Conservation (phyloP, 176 grass and related monocot species). For the Dendrocalamus sinicus region DNA sequence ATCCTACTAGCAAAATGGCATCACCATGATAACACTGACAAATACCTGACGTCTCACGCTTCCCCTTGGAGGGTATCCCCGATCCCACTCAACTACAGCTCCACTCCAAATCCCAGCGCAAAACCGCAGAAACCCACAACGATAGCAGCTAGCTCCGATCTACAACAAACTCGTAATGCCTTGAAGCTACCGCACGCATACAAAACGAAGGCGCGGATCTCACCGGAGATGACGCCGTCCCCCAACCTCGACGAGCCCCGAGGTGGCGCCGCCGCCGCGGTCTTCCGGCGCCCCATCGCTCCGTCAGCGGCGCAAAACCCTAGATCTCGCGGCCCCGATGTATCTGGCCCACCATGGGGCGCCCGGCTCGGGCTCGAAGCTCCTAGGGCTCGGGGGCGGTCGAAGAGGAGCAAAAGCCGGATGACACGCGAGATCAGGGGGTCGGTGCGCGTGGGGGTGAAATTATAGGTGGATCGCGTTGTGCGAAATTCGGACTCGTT, state of each 20-base stretch:
- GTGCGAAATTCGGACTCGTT: background rate
- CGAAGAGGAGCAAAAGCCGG: background rate
- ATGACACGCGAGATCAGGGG: conserved; percentile 23
- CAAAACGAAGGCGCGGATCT: conserved; percentile 37
- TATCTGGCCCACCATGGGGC: conserved; percentile 28
- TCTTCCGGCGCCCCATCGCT: conserved; percentile 53
- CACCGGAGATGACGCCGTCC: conserved; percentile 46
- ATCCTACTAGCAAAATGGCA: background rate
- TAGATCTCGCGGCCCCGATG: conserved; percentile 47
- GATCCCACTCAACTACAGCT: background rate
- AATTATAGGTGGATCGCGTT: too few species aligned
- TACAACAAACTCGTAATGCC: background rate
- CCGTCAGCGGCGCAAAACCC: conserved; percentile 42
- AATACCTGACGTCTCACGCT: background rate
- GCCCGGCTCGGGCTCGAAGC: conserved; percentile 19
- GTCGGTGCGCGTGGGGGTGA: too few species aligned
- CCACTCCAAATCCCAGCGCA: background rate
- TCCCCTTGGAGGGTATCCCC: background rate
- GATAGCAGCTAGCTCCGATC: conserved; percentile 33
- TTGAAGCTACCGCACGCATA: background rate
- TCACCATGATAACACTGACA: background rate
- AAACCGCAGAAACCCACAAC: background rate
- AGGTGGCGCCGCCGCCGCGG: conserved; percentile 19
- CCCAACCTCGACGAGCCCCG: conserved; percentile 37
- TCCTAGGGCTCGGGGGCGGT: conserved; percentile 2